Evolutionary conservation across 2,329 filamentous ascomycete genomes (phyloP).

Genomic region (Fusarium heterosporum): DNA sequence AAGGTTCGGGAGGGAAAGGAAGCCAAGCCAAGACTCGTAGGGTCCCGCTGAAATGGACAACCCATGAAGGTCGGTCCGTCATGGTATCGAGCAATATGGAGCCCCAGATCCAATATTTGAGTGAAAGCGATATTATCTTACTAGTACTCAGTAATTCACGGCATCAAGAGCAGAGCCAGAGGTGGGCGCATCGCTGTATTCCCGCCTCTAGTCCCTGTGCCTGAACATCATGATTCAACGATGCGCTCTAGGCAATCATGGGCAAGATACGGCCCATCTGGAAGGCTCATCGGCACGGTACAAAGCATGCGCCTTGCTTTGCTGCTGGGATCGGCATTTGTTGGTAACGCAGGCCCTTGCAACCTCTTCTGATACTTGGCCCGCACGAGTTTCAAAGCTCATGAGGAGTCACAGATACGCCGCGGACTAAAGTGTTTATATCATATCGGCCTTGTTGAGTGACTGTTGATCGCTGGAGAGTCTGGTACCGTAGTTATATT

Average conservation of each 20-base stretch:
- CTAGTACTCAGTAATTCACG: neutral
- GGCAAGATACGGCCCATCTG: conserved; percentile 23
- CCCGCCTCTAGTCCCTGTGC: conserved; percentile 15
- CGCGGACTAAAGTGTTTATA: conserved; percentile 2
- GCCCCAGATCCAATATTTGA: conserved; percentile 20
- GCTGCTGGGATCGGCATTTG: conserved; percentile 37
- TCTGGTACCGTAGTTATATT: neutral
- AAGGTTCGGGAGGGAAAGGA: conserved; percentile 41
- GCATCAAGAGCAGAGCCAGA: neutral
- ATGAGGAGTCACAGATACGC: conserved; percentile 19
- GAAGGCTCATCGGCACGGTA: conserved; percentile 39
- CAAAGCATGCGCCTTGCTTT: conserved; percentile 41
- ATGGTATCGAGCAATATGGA: conserved; percentile 23
- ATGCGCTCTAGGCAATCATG: conserved; percentile 34
- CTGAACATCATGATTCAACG: conserved; percentile 19
- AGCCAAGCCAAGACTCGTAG: conserved; percentile 22
- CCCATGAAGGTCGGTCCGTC: conserved; percentile 29
- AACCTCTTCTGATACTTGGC: conserved; percentile 34
- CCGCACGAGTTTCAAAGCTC: conserved; percentile 30
- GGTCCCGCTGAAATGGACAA: conserved; percentile 38
- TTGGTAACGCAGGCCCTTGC: conserved; percentile 37
- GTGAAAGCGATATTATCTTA: conserved; percentile 2
- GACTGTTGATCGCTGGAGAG: neutral
- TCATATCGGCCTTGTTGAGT: conserved; percentile 3
- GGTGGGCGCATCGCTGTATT: conserved; percentile 28